Conservation (phyloP, 2,329 filamentous ascomycete species). For the Ilyonectria robusta region DNA sequence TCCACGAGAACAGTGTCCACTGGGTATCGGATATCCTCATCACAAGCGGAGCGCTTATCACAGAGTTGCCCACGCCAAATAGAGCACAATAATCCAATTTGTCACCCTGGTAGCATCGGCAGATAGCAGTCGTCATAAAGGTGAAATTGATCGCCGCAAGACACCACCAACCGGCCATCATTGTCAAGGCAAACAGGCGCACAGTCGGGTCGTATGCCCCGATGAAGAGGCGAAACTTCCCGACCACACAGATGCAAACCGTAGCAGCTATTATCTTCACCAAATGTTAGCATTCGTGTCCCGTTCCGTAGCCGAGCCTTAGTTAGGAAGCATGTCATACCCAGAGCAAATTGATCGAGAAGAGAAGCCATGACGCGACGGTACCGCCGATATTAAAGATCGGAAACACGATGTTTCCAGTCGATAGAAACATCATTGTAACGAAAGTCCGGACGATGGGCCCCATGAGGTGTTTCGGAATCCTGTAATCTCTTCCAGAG, state of each 20-base stretch:
- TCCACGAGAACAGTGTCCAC: background rate
- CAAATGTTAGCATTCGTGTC: background rate
- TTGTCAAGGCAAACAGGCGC: constrained; percentile 11
- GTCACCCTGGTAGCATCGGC: constrained; percentile 10
- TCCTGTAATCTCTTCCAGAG: constrained; percentile 18
- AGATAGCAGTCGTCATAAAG: constrained; percentile 9
- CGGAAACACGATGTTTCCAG: constrained; percentile 27
- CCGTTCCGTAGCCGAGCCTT: background rate
- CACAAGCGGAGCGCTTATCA: background rate
- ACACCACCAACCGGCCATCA: constrained; percentile 14
- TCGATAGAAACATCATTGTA: constrained; percentile 29
- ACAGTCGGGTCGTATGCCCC: constrained; percentile 10
- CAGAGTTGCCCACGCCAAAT: background rate
- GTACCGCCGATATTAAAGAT: constrained; percentile 21
- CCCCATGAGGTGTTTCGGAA: constrained; percentile 28
- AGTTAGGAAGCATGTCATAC: constrained; percentile 12
- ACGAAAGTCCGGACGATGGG: constrained; percentile 10
- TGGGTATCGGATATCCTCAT: background rate
- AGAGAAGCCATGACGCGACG: background rate
- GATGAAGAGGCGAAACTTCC: background rate
- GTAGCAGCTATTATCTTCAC: constrained; percentile 5
- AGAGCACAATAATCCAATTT: background rate
- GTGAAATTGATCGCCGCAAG: constrained; percentile 5
- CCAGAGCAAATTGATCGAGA: constrained; percentile 17
- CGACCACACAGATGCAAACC: background rate